These are phyloP conservation scores for Teratosphaeria zuluensis DNA, from an alignment of 2,329 filamentous ascomycete species.

Conservation along the genomic window DNA sequence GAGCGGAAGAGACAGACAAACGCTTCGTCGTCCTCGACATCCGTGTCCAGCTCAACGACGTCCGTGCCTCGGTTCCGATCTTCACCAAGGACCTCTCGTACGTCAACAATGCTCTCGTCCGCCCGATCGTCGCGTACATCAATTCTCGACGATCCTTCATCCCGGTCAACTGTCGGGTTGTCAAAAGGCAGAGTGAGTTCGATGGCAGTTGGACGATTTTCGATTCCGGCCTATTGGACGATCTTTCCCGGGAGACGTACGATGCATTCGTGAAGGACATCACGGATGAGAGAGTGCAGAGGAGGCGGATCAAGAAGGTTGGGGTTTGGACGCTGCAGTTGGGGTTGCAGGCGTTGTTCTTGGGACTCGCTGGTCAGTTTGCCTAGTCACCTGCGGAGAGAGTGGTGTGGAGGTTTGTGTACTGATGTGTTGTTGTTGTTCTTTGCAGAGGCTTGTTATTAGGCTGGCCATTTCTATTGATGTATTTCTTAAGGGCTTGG, in stretches of 20 bases:
- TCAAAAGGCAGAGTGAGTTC: slow-evolving; percentile 82
- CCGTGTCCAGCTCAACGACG: slow-evolving; percentile 88
- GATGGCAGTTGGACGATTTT: slow-evolving; percentile 92
- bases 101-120: slow-evolving; percentile 87
- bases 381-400: slow-evolving; percentile 30
- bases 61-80: slow-evolving; percentile 82
- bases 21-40: slow-evolving; percentile 89
- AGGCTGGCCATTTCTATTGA: background rate
- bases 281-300: slow-evolving; percentile 76
- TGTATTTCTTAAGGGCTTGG: background rate
- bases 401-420: background rate
- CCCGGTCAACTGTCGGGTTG: slow-evolving; percentile 85
- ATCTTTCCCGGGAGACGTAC: slow-evolving; percentile 87
- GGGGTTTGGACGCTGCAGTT: slow-evolving; percentile 93
- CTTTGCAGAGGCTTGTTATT: background rate
- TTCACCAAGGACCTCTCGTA: slow-evolving; percentile 90
- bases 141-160: slow-evolving; percentile 82
- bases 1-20: slow-evolving; percentile 38
- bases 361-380: slow-evolving; percentile 83
- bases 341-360: slow-evolving; percentile 84
- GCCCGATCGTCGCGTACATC: slow-evolving; percentile 96
- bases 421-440: background rate
- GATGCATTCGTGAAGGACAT: slow-evolving; percentile 88
- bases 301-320: slow-evolving; percentile 84
- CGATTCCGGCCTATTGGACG: slow-evolving; percentile 88